Base-by-base conservation (phyloP, 1,139 yeast species). In the Protomyces macrosporus region DNA sequence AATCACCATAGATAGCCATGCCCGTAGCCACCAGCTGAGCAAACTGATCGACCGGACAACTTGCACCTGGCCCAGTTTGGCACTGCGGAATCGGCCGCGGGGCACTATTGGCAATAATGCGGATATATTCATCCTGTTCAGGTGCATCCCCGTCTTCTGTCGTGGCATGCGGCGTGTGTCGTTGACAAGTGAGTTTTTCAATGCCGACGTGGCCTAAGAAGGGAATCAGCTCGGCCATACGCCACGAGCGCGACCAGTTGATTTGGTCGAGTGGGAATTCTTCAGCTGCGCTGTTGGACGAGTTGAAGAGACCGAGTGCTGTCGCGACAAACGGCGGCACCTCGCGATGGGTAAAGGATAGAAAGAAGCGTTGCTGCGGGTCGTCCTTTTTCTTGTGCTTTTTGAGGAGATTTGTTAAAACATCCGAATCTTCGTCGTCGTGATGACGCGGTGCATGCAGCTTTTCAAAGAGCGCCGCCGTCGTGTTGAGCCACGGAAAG, bases 31-130 rank as follows among this genome's bases (percentile, higher is more conserved):
- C 56, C 36, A 58, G 45, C n/a, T 37, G 56, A 40, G 62, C 42
- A 30, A 58, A 58, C n/a, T 51, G 52, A 52, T 58, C 55, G 12
- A 58, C 23, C 35, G 62, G 51, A 58, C 62, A 58, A 52, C 62
- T 58, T 32, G 62, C 62, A 2, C 62, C 62, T 6, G 62, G 62
- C 10, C 62, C 62, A 23, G 39, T 39, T 50, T 51, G 56, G 23
- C 62, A 58, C 14, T 10, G n/a, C 7, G 62, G 62, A 39, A 58
- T 58, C 12, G 62, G 62, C 4, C 62, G 55, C 7, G 62, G 56
- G 10, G 62, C 62, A 23, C 56, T 52, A 32, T 58, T 58, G 54
- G 62, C 62, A 42, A 58, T 58, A 45, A 58, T 58, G 30, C 62
- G 51, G 39, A 58, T 50, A 33, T 52, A 58, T 34, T 58, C 62